Base-by-base conservation (phyloP, 2,329 filamentous ascomycete genomes). In the Aspergillus fumigatus region DNA sequence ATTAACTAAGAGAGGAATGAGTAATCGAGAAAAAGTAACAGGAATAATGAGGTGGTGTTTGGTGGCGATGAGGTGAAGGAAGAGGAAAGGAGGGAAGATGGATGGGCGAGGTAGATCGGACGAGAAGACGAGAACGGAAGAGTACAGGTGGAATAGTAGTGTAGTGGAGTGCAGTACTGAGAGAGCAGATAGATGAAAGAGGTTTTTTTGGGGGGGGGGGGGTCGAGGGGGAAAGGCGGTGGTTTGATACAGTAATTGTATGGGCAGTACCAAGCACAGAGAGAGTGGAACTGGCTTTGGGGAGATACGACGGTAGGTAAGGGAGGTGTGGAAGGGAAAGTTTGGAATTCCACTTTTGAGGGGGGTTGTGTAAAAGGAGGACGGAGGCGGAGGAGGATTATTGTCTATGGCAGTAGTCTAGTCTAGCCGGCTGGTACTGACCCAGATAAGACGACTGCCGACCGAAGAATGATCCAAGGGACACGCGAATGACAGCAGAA, bases 131-230 rank as follows among this genome's bases (percentile, higher is more conserved):
- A 38, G 29, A 21, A 52, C 51, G 48, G 54, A 53, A 26, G 49
- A 58, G 32, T 54, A 50, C 21, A 60, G 58, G 59, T 29, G 27
- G 27, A 29, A 29, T 29, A 29, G 27, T 29, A 29, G 10, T 29
- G 27, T 3, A 23, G 21, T 23, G 23, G 3, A 29, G 9, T 59
- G 61, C 58, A 53, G 58, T 58, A 60, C 58, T 59, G 59, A 60
- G 52, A 53, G 52, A 53, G 54, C 56, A 61, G 57, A 55, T 51
- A 51, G 59, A 59, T 59, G 59, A 60, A 62, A 60, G 62, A 65
- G 62, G 62, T 56, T 23, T 3, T 2, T 59, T 62, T 59, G 58
- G 54, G 40, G 38, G 47, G 57, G 35, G 21, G 52, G 26, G 45
- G 19, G 26, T 41, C 23, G 21, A 23, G 10, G 43, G 43, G 43